Evolutionary conservation across 495 filamentous ascomycete genomes (phyloP), one percentile per base, ranked within the genome.

Genomic region (Aspergillus steynii): DNA sequence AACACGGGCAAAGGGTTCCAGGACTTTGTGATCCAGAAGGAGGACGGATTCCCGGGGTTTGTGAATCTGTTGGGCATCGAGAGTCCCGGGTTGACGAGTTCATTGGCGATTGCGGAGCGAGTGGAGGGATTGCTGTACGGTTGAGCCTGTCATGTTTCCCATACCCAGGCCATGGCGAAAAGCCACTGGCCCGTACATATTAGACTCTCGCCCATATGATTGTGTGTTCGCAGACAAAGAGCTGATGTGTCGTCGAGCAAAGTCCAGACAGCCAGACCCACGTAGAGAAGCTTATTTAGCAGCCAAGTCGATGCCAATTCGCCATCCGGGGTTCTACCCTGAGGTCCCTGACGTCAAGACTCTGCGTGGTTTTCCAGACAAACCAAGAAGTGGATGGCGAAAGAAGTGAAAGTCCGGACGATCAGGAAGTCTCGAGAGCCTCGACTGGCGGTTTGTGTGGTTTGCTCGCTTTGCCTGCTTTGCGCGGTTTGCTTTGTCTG

Each of bases 51-150:
- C 67, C 74, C 83, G 20, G 93, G 92, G n/a, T 97, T 92, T 82
- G 84, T 98, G 26, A 97, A 98, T 76, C 71, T 97, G 64, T 68
- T 98, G 67, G 92, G 91, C 6, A 97, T 99, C 72, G 95, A 99
- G 77, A 96, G 91, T 77, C 95, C 95, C 0, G 96, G 95, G 52
- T 77, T 99, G 72, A 99, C 95, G 31, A 94, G 90, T 71, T 86
- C 80, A 58, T 79, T 99, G 78, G 93, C 92, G 10, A 96, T 99
- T 76, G 94, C 80, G 12, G 92, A 96, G 66, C 85, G 85, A 82
- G 95, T 97, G 20, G 79, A 88, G 67, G 78, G 75, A 15, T 74
- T 97, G 59, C 70, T 97, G 65, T 96, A 96, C 75, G 68, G 74
- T 54, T 77, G 51, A 63, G 29, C 29, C 26, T 29, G 5, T 53